Conservation (phyloP, 1,139 yeast genomes). For the Saccharomycopsis hybrid region DNA sequence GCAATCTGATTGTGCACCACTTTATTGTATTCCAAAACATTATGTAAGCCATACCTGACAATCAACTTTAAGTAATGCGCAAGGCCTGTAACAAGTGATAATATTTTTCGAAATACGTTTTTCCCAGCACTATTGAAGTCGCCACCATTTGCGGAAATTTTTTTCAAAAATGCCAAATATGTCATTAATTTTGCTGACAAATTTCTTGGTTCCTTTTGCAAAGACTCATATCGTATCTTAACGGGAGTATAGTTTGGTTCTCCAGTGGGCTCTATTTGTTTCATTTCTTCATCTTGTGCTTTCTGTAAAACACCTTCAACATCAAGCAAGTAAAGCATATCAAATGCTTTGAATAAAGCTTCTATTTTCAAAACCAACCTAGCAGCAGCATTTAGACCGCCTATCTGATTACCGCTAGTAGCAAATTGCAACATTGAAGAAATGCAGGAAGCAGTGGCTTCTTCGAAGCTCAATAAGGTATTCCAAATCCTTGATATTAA, state of each 20-base stretch:
- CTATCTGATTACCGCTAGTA: slow-evolving; percentile 64
- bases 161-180: slow-evolving; percentile 64
- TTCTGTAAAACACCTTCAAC: slow-evolving; percentile 23
- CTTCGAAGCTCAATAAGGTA: slow-evolving; percentile 83
- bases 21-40: slow-evolving; percentile 65
- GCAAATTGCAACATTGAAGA: slow-evolving; percentile 89
- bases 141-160: slow-evolving; percentile 34
- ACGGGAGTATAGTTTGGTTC: slow-evolving; percentile 9
- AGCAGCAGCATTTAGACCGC: slow-evolving; percentile 62
- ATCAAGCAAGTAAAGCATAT: slow-evolving; percentile 40
- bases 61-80: slow-evolving; percentile 89
- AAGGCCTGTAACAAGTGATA: slow-evolving; percentile 81
- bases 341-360: slow-evolving; percentile 71
- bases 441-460: slow-evolving; percentile 84
- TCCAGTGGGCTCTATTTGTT: background rate
- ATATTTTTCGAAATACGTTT: no score
- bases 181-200: slow-evolving; percentile 76
- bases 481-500: slow-evolving; percentile 78
- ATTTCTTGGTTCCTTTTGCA: slow-evolving; percentile 80
- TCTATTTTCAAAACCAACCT: slow-evolving; percentile 71
- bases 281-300: slow-evolving; percentile 20
- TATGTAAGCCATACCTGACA: slow-evolving; percentile 72
- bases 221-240: slow-evolving; percentile 24
- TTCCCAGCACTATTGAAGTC: slow-evolving; percentile 19
- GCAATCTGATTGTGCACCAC: slow-evolving; percentile 52